Evolutionary conservation across 1,139 yeast species (phyloP).

Genomic region (Suhomyces guaymorum): DNA sequence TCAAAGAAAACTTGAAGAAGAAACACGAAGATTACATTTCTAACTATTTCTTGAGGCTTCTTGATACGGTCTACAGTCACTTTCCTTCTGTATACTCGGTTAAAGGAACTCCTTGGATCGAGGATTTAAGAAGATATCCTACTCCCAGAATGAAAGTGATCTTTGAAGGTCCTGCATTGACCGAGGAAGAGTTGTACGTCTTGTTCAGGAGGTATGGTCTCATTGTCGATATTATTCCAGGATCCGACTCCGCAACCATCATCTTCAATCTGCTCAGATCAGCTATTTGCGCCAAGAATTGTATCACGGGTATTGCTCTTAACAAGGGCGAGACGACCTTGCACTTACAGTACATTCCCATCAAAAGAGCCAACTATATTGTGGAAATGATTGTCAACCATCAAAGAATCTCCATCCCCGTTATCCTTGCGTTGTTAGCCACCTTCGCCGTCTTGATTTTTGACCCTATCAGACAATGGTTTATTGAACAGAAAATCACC

Average conservation of each 20-base stretch:
- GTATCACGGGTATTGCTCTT: constrained; percentile 75
- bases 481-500: constrained; percentile 71
- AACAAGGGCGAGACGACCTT: constrained; percentile 56
- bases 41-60: constrained; percentile 28
- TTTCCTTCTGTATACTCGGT: constrained; percentile 65
- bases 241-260: constrained; percentile 53
- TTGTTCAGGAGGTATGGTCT: constrained; percentile 85
- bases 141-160: constrained; percentile 60
- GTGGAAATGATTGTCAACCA: constrained; percentile 67
- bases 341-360: constrained; percentile 71
- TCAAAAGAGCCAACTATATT: constrained; percentile 52
- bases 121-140: constrained; percentile 80
- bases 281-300: constrained; percentile 86
- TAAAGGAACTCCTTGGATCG: constrained; percentile 94
- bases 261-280: constrained; percentile 58
- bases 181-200: constrained; percentile 83
- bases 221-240: constrained; percentile 70
- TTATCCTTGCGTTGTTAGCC: constrained; percentile 50
- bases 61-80: constrained; percentile 19
- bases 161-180: constrained; percentile 71
- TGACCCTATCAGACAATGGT: constrained; percentile 88
- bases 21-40: constrained; percentile 29
- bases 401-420: constrained; percentile 75
- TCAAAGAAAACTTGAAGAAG: constrained; percentile 49
- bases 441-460: constrained; percentile 81